These are phyloP conservation scores for Nitzschia palea DNA, from an alignment of 108 stramenopile genomes.

Conservation along the genomic window DNA sequence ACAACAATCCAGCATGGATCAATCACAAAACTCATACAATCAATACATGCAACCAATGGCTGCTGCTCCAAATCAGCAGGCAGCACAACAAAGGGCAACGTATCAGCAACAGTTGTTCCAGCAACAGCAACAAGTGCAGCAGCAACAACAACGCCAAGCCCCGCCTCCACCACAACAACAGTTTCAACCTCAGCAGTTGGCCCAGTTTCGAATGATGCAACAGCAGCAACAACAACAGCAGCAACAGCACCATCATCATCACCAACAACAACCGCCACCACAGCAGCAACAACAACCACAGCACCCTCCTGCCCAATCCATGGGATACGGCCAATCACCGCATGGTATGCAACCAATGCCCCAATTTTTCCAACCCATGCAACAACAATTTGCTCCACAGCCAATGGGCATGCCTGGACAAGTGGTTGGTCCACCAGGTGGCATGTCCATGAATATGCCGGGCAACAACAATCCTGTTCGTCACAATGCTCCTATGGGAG, in stretches of 20 bases:
- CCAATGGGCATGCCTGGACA: constrained; percentile 23
- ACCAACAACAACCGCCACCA: constrained; percentile 36
- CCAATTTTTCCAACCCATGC: constrained; percentile 31
- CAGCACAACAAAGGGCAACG: constrained; percentile 8
- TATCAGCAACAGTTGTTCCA: background rate
- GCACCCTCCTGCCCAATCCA: background rate
- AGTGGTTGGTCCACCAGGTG: constrained; percentile 17
- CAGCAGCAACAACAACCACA: constrained; percentile 31
- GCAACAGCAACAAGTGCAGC: constrained; percentile 16
- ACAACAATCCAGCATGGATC: constrained; percentile 3
- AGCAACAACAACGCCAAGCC: constrained; percentile 2
- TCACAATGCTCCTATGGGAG: background rate
- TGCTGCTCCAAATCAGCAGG: constrained; percentile 11
- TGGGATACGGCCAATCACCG: constrained; percentile 2
- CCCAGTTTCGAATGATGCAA: background rate
- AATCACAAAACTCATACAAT: background rate
- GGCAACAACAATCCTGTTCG: background rate
- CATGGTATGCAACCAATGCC: constrained; percentile 16
- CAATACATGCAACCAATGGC: constrained; percentile 18
- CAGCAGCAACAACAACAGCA: constrained; percentile 1
- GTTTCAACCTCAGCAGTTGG: constrained; percentile 21
- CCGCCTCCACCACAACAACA: constrained; percentile 27
- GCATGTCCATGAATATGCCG: constrained; percentile 21
- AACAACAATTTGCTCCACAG: constrained; percentile 19
- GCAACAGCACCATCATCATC: constrained; percentile 21